Evolutionary conservation across 2,329 filamentous ascomycete species (phyloP), one percentile per base, ranked within the genome.

Genomic region (Byssoonygena ceratinophila): DNA sequence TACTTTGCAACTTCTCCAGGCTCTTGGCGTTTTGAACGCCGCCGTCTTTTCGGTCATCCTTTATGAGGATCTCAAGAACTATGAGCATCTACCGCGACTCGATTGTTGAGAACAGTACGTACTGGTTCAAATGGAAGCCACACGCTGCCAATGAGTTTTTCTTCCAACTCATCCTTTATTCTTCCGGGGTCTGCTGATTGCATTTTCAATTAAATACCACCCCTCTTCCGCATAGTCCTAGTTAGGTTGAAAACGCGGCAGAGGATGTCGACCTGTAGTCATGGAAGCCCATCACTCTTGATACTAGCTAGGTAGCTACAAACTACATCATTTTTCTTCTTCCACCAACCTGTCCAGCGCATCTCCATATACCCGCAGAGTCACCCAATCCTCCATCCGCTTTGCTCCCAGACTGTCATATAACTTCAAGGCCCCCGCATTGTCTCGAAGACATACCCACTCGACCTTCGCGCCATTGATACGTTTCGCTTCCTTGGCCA

Each of bases 101-200:
- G 14, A 9, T 12, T 31, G 2, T 14, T 22, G 12, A 22, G 7
- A 31, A 3, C 8, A 11, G 18, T 36, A 36, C 45, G 8, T 22
- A 47, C 45, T n/a, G 45, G 45, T 36, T 47, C 45, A 34, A 47
- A 47, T 36, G 45, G 45, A 20, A 47, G 45, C 45, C 45, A 47
- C 4, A 29, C 27, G 8, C 45, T 47, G 27, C 29, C 45, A 22
- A 47, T 47, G 20, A 47, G 45, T 16, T 36, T 47, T n/a, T n/a
- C n/a, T n/a, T n/a, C n/a, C n/a, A n/a, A n/a, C n/a, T n/a, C n/a
- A n/a, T n/a, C n/a, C n/a, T n/a, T n/a, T n/a, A n/a, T n/a, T n/a
- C n/a, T n/a, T n/a, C n/a, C n/a, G n/a, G n/a, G n/a, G n/a, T n/a
- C n/a, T n/a, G n/a, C n/a, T n/a, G n/a, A n/a, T n/a, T n/a, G n/a